Evolutionary conservation across 2,329 filamentous ascomycete genomes (phyloP), one percentile per base, ranked within the genome.

Genomic region (Colletotrichum phormii): DNA sequence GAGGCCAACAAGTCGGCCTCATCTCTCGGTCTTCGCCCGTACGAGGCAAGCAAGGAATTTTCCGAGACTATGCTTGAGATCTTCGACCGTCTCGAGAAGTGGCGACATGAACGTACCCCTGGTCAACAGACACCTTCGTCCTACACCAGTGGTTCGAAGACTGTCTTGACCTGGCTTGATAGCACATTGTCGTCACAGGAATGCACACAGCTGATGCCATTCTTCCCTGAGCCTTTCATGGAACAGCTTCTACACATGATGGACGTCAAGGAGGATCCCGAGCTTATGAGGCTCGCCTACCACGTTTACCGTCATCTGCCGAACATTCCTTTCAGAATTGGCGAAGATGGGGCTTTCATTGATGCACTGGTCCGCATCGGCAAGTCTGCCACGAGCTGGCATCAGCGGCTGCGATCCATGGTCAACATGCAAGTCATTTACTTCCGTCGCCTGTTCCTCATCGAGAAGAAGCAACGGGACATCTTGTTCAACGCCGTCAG

Each of bases 381-480:
- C 59, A 94, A 92, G 78, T 93, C 90, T 8, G 94, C 95, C 1
- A 85, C 91, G 3, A 97, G 94, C 68, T 99, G 97, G 97, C 97
- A 99, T 82, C 97, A 99, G 84, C 93, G 97, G 59, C 88, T 99
- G 51, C 91, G 97, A 31, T 95, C 97, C 55, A 90, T 99, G 77
- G 95, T 99, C 84, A 98, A 98, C 84, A 98, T 99, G 87, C 97
- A 99, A 79, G 96, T 98, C 75, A 93, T 99, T 77, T 99, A 98
- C 86, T 99, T 98, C 90, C 93, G 97, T 63, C 94, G 96, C 31
- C 89, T 99, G 49, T 99, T 99, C 87, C 86, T 98, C 33, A 94
- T 97, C 76, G 89, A 91, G 37, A 86, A 89, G 7, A 84, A 89
- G 8, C 93, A 98, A 80, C 93, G 97, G 66, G 89, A 94, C 77